Conservation (phyloP, 495 filamentous ascomycete genomes). For the Aspergillus panamensis region DNA sequence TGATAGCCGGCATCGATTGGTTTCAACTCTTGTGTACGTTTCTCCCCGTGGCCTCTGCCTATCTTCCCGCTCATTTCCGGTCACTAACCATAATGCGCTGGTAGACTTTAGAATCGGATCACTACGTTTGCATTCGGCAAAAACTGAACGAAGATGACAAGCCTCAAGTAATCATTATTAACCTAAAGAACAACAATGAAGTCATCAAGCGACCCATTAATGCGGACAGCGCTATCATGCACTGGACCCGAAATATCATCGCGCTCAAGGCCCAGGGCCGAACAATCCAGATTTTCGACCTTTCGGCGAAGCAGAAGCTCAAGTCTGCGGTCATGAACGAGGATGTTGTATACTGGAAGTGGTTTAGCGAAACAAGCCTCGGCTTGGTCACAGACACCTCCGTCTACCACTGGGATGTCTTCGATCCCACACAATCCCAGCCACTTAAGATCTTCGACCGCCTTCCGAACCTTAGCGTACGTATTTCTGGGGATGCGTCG, state of each 20-base stretch:
- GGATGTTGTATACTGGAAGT: slow-evolving; percentile 98
- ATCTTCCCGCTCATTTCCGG: slow-evolving; percentile 6
- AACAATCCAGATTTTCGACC: slow-evolving; percentile 97
- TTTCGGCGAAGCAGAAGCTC: slow-evolving; percentile 83
- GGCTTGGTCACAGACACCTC: slow-evolving; percentile 85
- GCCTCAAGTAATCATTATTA: slow-evolving; percentile 93
- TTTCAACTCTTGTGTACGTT: slow-evolving; percentile 93
- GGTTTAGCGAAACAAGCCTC: slow-evolving; percentile 83
- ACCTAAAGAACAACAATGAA: slow-evolving; percentile 92
- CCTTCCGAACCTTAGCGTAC: slow-evolving; percentile 79
- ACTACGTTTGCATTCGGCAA: slow-evolving; percentile 92
- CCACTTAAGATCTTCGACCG: slow-evolving; percentile 91
- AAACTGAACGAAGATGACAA: slow-evolving; percentile 73
- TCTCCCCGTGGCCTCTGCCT: not conserved
- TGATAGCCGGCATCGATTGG: slow-evolving; percentile 75
- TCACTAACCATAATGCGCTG: slow-evolving; percentile 14
- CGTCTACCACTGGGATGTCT: slow-evolving; percentile 97
- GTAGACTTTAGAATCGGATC: slow-evolving; percentile 95
- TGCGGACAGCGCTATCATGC: slow-evolving; percentile 99
- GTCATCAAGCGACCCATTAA: slow-evolving; percentile 93
- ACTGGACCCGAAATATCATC: slow-evolving; percentile 94
- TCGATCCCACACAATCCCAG: slow-evolving; percentile 68
- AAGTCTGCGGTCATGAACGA: slow-evolving; percentile 94
- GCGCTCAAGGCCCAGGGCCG: slow-evolving; percentile 87
- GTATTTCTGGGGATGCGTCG: slow-evolving; percentile 27